Conservation (phyloP, 768 basidiomycete genomes). For the Leccinum sublutescens region DNA sequence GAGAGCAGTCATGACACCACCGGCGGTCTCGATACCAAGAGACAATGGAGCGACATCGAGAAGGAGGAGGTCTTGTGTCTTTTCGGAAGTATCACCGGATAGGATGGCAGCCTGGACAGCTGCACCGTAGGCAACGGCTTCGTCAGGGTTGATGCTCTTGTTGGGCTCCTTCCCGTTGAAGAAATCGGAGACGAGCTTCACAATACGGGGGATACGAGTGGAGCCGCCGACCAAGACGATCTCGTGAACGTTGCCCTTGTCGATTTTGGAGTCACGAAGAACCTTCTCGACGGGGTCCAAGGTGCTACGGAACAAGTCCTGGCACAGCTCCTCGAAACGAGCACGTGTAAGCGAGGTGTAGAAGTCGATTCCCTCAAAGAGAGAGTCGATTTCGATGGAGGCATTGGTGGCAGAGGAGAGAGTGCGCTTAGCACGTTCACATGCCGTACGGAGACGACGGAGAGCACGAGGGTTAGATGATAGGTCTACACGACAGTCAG, state of each 20-base stretch:
- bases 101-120: constrained; percentile 98
- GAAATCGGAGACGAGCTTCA: constrained; percentile 97
- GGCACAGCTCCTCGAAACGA: constrained; percentile 64
- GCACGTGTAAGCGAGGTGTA: constrained; percentile 98
- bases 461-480: constrained; percentile 92
- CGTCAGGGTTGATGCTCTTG: constrained; percentile 99
- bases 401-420: constrained; percentile 96
- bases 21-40: constrained; percentile 96
- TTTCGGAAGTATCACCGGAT: constrained; percentile 96
- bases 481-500: constrained; percentile 53
- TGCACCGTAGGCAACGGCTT: constrained; percentile 98
- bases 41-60: constrained; percentile 92
- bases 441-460: constrained; percentile 95
- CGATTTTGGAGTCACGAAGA: constrained; percentile 96
- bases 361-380: constrained; percentile 97
- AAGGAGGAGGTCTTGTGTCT: constrained; percentile 93
- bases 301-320: constrained; percentile 91
- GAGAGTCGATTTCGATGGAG: constrained; percentile 96
- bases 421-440: constrained; percentile 98
- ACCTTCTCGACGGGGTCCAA: constrained; percentile 98
- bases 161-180: constrained; percentile 99
- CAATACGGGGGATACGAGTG: constrained; percentile 96
- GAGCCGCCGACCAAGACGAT: constrained; percentile 98
- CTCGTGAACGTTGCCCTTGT: constrained; percentile 94
- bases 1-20: constrained; percentile 98